These are phyloP conservation scores for Ophiostoma angusticollis DNA, from an alignment of 2,329 filamentous ascomycete genomes.

Conservation along the genomic window DNA sequence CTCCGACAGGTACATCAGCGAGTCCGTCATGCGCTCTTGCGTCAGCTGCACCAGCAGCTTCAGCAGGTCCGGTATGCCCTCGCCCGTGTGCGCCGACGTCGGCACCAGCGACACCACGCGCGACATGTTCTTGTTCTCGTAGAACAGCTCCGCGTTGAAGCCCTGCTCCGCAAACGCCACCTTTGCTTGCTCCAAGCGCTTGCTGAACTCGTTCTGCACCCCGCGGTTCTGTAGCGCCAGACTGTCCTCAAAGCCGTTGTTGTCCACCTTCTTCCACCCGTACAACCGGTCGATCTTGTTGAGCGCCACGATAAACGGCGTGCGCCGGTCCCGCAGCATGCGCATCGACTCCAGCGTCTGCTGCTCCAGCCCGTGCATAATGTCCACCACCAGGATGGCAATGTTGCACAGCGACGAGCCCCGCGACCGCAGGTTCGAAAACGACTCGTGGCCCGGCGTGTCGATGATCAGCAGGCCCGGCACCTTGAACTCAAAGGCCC, in stretches of 20 bases:
- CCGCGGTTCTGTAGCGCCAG: slow-evolving; percentile 81
- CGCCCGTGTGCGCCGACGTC: slow-evolving; percentile 95
- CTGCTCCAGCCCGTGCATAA: slow-evolving; percentile 97
- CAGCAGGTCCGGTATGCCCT: slow-evolving; percentile 97
- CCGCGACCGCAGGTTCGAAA: slow-evolving; percentile 92
- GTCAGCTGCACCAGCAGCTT: slow-evolving; percentile 87
- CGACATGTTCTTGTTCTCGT: slow-evolving; percentile 96
- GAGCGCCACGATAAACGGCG: slow-evolving; percentile 93
- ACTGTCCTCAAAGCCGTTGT: slow-evolving; percentile 95
- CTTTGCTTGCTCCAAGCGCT: slow-evolving; percentile 82
- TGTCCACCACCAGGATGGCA: slow-evolving; percentile 96
- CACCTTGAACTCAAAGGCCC: slow-evolving; percentile 89
- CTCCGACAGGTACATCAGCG: slow-evolving; percentile 96
- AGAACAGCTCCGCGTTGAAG: slow-evolving; percentile 95
- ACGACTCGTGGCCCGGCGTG: slow-evolving; percentile 98
- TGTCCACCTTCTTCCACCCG: slow-evolving; percentile 96
- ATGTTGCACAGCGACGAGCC: slow-evolving; percentile 99
- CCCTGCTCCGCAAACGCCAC: slow-evolving; percentile 89
- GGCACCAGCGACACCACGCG: slow-evolving; percentile 91
- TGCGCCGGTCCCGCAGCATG: slow-evolving; percentile 82
- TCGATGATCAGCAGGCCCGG: slow-evolving; percentile 94
- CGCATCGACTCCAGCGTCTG: slow-evolving; percentile 97
- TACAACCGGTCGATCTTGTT: slow-evolving; percentile 99
- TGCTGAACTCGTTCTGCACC: slow-evolving; percentile 87
- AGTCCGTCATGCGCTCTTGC: slow-evolving; percentile 93